A percentile compares a stretch with the other conserved stretches of the same genome.
phyloP scores from a whole-genome alignment of 441 rosid species.

The Theobroma grandiflorum region DNA sequence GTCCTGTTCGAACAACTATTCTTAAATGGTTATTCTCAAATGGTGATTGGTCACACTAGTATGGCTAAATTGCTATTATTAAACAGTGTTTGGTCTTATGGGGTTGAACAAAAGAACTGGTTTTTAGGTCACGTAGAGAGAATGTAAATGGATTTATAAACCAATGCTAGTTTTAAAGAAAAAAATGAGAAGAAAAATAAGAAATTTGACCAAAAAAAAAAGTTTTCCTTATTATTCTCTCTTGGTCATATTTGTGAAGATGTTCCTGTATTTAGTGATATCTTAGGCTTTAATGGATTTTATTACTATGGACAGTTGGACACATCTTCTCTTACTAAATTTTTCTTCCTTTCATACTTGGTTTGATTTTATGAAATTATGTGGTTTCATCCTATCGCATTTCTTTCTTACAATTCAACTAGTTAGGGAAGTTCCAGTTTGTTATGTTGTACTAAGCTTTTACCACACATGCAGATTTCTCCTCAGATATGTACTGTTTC shows the following conservation, averaged over 20 bases:
- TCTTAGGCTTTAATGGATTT: neutral
- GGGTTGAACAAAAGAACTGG: neutral
- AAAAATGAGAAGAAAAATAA: neutral
- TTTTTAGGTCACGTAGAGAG: neutral
- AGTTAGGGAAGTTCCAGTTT: neutral
- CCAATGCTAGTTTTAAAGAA: neutral
- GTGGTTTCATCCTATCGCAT: neutral
- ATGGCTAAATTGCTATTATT: too few species aligned
- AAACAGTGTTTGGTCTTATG: neutral
- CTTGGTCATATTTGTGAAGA: neutral
- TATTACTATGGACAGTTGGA: neutral
- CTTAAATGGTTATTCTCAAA: neutral
- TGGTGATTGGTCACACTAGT: neutral
- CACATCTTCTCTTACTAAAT: too few species aligned
- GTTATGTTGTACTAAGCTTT: neutral
- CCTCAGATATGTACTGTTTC: neutral
- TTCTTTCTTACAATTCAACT: neutral
- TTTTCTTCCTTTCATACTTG: neutral
- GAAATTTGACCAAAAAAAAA: neutral
- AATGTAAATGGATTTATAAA: neutral
- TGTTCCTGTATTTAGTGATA: neutral
- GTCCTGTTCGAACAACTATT: neutral
- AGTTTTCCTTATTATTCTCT: neutral
- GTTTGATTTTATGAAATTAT: neutral
- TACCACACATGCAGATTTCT: neutral